Evolutionary conservation across 257 asterid genomes (phyloP).

Genomic region (Ilex aquifolium): DNA sequence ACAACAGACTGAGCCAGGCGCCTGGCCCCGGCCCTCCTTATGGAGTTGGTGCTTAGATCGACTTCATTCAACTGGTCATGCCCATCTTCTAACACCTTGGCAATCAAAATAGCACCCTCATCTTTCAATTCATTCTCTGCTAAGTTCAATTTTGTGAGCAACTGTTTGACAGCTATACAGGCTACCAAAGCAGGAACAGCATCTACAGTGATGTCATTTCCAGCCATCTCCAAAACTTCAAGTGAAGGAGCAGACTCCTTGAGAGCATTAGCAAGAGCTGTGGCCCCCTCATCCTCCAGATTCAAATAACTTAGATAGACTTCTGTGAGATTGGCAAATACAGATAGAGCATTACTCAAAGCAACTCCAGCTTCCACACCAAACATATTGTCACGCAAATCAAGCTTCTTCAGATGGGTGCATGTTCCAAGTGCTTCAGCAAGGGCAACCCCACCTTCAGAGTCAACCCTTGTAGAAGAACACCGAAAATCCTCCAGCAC

Average conservation of each 20-base stretch:
- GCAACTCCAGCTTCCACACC: slow-evolving; percentile 75
- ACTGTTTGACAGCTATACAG: slow-evolving; percentile 63
- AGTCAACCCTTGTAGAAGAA: slow-evolving; percentile 79
- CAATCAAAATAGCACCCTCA: slow-evolving; percentile 84
- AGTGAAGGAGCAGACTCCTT: slow-evolving; percentile 64
- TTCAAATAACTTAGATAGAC: slow-evolving; percentile 81
- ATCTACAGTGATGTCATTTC: slow-evolving; percentile 78
- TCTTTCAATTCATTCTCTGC: slow-evolving; percentile 85
- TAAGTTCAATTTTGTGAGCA: slow-evolving; percentile 59
- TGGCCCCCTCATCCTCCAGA: slow-evolving; percentile 78
- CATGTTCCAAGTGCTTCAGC: slow-evolving; percentile 64
- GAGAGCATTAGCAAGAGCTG: slow-evolving; percentile 63
- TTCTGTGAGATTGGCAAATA: slow-evolving; percentile 52
- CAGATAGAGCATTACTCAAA: slow-evolving; percentile 45
- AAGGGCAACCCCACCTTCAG: slow-evolving; percentile 77
- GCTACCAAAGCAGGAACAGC: slow-evolving; percentile 77
- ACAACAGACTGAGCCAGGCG: slow-evolving; percentile 75
- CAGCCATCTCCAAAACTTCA: slow-evolving; percentile 81
- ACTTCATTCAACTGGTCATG: slow-evolving; percentile 69
- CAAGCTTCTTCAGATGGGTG: slow-evolving; percentile 59
- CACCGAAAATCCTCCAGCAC: slow-evolving; percentile 74
- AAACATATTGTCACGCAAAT: slow-evolving; percentile 87
- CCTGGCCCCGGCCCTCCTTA: slow-evolving; percentile 91
- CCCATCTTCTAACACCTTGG: slow-evolving; percentile 79
- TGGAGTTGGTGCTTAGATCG: slow-evolving; percentile 64